These are phyloP conservation scores for Gilbertella persicaria DNA, from an alignment of 371 early-diverging fungal genomes.

Conservation along the genomic window DNA sequence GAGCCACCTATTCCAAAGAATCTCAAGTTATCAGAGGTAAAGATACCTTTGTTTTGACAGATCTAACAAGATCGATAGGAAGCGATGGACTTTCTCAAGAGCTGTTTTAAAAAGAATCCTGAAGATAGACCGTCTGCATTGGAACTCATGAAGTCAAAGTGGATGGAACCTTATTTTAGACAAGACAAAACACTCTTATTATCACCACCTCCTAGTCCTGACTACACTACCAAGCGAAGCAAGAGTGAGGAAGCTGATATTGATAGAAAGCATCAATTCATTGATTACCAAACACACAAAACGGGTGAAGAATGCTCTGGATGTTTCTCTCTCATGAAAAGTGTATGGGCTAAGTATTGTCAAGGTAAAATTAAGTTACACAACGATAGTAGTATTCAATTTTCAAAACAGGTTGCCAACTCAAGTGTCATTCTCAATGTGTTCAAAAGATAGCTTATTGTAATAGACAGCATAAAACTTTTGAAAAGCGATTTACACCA, in stretches of 20 bases:
- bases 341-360: constrained; percentile 7
- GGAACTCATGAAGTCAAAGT: constrained; percentile 62
- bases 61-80: constrained; percentile 35
- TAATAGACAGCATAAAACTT: background rate
- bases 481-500: constrained; percentile 1
- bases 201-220: background rate
- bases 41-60: background rate
- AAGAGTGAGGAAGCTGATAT: constrained; percentile 4
- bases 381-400: background rate
- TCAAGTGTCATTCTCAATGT: constrained; percentile 3
- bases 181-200: background rate
- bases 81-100: constrained; percentile 69
- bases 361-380: constrained; percentile 3
- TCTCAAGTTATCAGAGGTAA: constrained; percentile 59
- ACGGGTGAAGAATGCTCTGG: constrained; percentile 8
- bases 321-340: constrained; percentile 6
- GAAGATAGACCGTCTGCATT: constrained; percentile 67
- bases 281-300: constrained; percentile 3
- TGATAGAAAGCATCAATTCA: constrained; percentile 1
- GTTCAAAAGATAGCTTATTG: background rate
- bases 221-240: constrained; percentile 5
- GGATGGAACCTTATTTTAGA: constrained; percentile 40
- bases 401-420: constrained; percentile 4
- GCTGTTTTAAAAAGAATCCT: constrained; percentile 85
- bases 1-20: constrained; percentile 79